Evolutionary conservation across 2,329 filamentous ascomycete genomes (phyloP).

Genomic region (Aureobasidium leucospermi): DNA sequence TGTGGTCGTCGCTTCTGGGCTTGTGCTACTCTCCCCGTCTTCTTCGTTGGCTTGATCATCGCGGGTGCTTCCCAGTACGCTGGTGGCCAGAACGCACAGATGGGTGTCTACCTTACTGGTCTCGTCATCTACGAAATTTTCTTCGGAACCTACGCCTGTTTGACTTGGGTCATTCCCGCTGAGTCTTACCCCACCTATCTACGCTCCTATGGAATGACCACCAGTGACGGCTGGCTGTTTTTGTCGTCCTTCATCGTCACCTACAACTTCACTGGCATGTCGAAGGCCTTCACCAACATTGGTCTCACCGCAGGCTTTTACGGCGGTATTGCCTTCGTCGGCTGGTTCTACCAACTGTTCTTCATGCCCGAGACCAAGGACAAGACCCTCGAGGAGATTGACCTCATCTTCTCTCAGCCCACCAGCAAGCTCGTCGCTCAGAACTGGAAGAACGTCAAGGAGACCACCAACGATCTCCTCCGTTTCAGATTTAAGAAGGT

Average conservation of each 20-base stretch:
- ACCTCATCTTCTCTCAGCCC: slow-evolving; percentile 57
- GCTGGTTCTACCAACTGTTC: slow-evolving; percentile 64
- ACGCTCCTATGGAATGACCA: slow-evolving; percentile 66
- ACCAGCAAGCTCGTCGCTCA: slow-evolving; percentile 55
- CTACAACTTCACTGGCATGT: slow-evolving; percentile 68
- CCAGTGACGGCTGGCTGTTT: slow-evolving; percentile 61
- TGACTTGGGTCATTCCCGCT: slow-evolving; percentile 39
- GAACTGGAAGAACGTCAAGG: slow-evolving; percentile 44
- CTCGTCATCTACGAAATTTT: slow-evolving; percentile 62
- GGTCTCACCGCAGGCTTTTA: slow-evolving; percentile 65
- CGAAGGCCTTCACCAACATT: slow-evolving; percentile 57
- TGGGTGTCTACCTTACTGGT: slow-evolving; percentile 60
- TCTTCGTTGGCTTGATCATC: slow-evolving; percentile 61
- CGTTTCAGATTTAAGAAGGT: slow-evolving; percentile 41
- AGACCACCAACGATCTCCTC: slow-evolving; percentile 39
- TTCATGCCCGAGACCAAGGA: slow-evolving; percentile 74
- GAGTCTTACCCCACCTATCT: slow-evolving; percentile 69
- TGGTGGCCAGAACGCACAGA: slow-evolving; percentile 36
- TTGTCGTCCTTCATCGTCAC: slow-evolving; percentile 65
- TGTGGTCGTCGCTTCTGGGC: slow-evolving; percentile 71
- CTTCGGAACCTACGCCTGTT: slow-evolving; percentile 44
- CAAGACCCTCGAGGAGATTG: slow-evolving; percentile 62
- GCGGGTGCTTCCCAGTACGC: slow-evolving; percentile 60
- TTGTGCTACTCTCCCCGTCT: slow-evolving; percentile 62
- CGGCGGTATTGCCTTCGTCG: slow-evolving; percentile 62